phyloP scores from a whole-genome alignment of 2,329 filamentous ascomycete genomes.

The Fusarium siculi region DNA sequence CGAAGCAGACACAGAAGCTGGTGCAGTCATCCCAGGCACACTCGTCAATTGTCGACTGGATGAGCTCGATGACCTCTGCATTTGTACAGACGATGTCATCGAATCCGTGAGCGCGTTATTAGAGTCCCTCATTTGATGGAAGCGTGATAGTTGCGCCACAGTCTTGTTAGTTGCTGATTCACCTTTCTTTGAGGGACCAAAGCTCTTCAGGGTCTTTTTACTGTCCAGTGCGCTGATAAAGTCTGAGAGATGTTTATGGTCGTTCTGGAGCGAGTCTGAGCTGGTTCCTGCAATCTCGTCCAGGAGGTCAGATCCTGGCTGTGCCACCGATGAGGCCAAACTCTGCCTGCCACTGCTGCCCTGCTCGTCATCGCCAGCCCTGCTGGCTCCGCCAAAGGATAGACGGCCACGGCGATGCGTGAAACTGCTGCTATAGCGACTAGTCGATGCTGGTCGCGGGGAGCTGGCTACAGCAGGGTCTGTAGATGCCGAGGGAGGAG shows the following conservation, averaged over 20 bases:
- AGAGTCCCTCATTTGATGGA: slow-evolving; percentile 88
- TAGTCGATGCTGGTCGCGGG: slow-evolving; percentile 80
- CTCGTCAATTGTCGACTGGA: slow-evolving; percentile 70
- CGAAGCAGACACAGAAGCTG: slow-evolving; percentile 83
- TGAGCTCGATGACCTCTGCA: slow-evolving; percentile 84
- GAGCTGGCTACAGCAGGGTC: slow-evolving; percentile 78
- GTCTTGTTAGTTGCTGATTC: slow-evolving; percentile 80
- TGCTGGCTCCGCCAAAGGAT: slow-evolving; percentile 79
- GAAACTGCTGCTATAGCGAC: slow-evolving; percentile 93
- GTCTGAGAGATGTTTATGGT: slow-evolving; percentile 93
- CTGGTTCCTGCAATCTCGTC: slow-evolving; percentile 74
- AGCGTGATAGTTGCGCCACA: slow-evolving; percentile 82
- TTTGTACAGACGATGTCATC: slow-evolving; percentile 87
- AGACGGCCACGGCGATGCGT: slow-evolving; percentile 82
- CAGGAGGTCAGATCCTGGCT: slow-evolving; percentile 83
- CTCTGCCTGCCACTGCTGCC: slow-evolving; percentile 84
- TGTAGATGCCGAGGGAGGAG: slow-evolving; percentile 65
- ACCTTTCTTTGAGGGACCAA: slow-evolving; percentile 73
- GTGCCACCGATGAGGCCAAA: slow-evolving; percentile 73
- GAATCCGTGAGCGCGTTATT: slow-evolving; percentile 91
- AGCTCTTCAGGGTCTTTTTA: slow-evolving; percentile 85
- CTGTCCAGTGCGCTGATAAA: slow-evolving; percentile 90
- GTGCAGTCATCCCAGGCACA: slow-evolving; percentile 73
- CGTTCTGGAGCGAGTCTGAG: slow-evolving; percentile 75
- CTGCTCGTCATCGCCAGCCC: slow-evolving; percentile 75